Evolutionary conservation across 2,329 filamentous ascomycete species (phyloP).

Genomic region (Orbilia brochopaga): DNA sequence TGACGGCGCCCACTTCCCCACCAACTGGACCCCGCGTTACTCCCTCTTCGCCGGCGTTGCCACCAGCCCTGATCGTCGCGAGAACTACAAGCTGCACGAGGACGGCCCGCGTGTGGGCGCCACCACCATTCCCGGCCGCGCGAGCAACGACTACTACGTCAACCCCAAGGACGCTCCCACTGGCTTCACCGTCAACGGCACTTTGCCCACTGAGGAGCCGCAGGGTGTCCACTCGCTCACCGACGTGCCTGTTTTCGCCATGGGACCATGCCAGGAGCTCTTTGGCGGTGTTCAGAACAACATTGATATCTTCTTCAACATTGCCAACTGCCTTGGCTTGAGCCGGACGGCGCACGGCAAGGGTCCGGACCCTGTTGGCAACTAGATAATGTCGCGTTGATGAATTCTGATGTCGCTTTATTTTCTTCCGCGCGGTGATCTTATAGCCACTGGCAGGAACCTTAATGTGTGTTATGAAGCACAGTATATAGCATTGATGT

Average conservation of each 20-base stretch:
- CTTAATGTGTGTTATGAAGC: neutral
- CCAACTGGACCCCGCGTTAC: conserved; percentile 84
- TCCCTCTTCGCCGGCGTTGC: conserved; percentile 75
- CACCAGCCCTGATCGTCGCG: conserved; percentile 75
- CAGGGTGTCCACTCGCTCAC: conserved; percentile 79
- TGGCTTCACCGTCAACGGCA: conserved; percentile 78
- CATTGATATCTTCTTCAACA: conserved; percentile 76
- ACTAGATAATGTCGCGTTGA: conserved; percentile 50
- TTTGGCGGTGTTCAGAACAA: conserved; percentile 76
- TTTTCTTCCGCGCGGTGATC: neutral
- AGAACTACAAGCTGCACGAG: conserved; percentile 76
- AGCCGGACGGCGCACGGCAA: conserved; percentile 54
- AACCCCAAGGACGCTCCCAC: conserved; percentile 70
- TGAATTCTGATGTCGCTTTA: conserved; percentile 56
- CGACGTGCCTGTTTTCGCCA: conserved; percentile 78
- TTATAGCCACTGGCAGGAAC: neutral
- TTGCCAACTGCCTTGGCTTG: conserved; percentile 71
- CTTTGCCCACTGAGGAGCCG: conserved; percentile 67
- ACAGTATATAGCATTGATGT: neutral
- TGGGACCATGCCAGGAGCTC: conserved; percentile 77
- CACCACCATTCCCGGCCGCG: conserved; percentile 63
- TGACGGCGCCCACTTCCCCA: conserved; percentile 76
- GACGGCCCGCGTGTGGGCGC: conserved; percentile 69
- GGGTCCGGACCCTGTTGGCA: conserved; percentile 53
- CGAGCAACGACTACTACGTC: conserved; percentile 67